Percentiles rank a stretch among this genome's conserved stretches.
Conservation (phyloP, 306 rosid genomes). For the Lupinus albus region DNA sequence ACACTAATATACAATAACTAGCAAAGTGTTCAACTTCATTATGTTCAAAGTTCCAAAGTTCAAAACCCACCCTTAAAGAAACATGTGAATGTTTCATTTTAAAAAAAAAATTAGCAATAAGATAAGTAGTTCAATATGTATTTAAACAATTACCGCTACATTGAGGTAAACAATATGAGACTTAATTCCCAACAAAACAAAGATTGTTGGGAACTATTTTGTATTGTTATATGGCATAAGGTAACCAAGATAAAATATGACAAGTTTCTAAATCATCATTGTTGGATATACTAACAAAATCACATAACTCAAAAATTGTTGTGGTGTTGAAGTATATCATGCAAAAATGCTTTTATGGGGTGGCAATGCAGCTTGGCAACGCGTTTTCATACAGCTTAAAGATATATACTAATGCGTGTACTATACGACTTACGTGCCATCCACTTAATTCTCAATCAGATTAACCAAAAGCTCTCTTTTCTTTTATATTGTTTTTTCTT, state of each 20-base stretch:
- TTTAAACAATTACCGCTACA: no score
- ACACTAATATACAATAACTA: conserved; percentile 35
- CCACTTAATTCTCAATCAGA: conserved; percentile 49
- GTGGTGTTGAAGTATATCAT: conserved; percentile 28
- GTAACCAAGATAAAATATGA: conserved; percentile 17
- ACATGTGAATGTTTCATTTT: no score
- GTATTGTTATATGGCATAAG: background rate
- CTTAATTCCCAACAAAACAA: no score
- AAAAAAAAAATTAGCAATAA: no score
- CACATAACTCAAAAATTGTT: background rate
- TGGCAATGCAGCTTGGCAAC: conserved; percentile 63
- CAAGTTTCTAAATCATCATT: conserved; percentile 15
- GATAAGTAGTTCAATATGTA: no score
- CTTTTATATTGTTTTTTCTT: background rate
- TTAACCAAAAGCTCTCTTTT: conserved; percentile 29
- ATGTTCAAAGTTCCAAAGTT: conserved; percentile 34
- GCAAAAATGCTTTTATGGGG: conserved; percentile 36
- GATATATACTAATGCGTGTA: conserved; percentile 43
- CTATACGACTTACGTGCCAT: conserved; percentile 48
- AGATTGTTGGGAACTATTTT: conserved; percentile 23
- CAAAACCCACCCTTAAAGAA: conserved; percentile 25
- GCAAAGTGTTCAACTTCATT: conserved; percentile 33
- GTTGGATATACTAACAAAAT: background rate
- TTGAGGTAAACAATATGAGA: no score
- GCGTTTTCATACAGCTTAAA: conserved; percentile 46